Conservation (phyloP, 306 rosid genomes). For the Malus orientalis region DNA sequence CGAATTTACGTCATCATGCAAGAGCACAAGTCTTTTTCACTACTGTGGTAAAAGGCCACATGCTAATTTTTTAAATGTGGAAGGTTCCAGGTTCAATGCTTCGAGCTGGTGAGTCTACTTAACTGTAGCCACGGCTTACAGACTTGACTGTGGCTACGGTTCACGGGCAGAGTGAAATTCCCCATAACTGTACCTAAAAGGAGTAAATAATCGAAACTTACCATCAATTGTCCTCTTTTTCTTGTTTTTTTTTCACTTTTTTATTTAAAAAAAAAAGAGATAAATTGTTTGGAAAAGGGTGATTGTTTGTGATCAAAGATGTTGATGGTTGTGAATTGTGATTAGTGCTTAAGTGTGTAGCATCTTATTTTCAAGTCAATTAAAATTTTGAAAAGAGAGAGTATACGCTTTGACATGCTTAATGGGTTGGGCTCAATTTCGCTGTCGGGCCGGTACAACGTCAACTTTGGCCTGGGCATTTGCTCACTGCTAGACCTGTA, state of each 20-base stretch:
- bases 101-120: too few species aligned
- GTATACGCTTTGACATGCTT: not conserved
- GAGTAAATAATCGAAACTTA: too few species aligned
- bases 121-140: accelerated
- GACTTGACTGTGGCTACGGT: too few species aligned
- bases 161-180: accelerated
- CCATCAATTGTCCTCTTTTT: too few species aligned
- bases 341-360: not conserved
- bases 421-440: not conserved
- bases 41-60: too few species aligned
- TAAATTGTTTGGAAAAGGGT: not conserved
- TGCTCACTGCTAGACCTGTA: too few species aligned
- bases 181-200: too few species aligned
- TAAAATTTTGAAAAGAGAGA: not conserved
- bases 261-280: not conserved
- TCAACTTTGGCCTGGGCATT: not conserved
- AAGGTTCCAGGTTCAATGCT: accelerated
- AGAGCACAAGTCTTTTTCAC: accelerated
- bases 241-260: too few species aligned
- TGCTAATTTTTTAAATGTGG: too few species aligned
- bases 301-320: not conserved
- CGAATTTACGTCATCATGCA: too few species aligned
- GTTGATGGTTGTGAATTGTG: not conserved
- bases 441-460: not conserved
- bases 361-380: not conserved